Evolutionary conservation across 345 rosid genomes (phyloP).

Genomic region (rapeseed (Brassica napus)): DNA sequence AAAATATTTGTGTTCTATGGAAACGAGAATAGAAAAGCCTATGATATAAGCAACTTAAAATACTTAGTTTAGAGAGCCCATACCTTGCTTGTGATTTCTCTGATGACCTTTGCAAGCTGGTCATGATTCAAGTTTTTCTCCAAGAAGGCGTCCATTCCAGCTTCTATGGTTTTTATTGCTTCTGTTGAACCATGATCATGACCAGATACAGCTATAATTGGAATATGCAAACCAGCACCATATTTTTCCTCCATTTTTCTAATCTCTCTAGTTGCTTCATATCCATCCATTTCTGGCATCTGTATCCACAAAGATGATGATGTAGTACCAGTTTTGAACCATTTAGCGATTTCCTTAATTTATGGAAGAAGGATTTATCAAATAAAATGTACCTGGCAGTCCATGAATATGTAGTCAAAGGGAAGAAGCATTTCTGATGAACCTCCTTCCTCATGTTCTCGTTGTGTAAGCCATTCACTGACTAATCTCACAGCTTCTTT

Average conservation of each 20-base stretch:
- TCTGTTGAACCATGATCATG: conserved; percentile 42
- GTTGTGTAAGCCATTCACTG: conserved; percentile 4
- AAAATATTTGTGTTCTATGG: not conserved
- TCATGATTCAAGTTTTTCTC: conserved; percentile 44
- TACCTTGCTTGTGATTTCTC: conserved; percentile 6
- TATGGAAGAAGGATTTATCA: not conserved
- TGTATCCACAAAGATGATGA: not conserved
- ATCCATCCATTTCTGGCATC: conserved; percentile 53
- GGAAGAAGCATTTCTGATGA: not conserved
- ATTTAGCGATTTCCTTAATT: not conserved
- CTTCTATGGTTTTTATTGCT: conserved; percentile 37
- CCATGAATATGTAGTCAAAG: not conserved
- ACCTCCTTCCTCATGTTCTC: not conserved
- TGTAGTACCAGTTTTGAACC: not conserved
- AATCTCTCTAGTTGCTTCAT: conserved; percentile 62
- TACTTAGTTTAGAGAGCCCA: not conserved
- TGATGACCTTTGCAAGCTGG: conserved; percentile 34
- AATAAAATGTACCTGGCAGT: not conserved
- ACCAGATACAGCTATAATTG: conserved; percentile 75
- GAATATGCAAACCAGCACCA: conserved; percentile 46
- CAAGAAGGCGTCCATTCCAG: conserved; percentile 69
- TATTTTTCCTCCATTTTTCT: conserved; percentile 54
- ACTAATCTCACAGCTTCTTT: conserved; percentile 59
- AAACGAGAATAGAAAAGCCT: not conserved
- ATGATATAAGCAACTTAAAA: not conserved